Base-by-base conservation (phyloP, 176 grass and related monocot species). In the Poa pratensis region DNA sequence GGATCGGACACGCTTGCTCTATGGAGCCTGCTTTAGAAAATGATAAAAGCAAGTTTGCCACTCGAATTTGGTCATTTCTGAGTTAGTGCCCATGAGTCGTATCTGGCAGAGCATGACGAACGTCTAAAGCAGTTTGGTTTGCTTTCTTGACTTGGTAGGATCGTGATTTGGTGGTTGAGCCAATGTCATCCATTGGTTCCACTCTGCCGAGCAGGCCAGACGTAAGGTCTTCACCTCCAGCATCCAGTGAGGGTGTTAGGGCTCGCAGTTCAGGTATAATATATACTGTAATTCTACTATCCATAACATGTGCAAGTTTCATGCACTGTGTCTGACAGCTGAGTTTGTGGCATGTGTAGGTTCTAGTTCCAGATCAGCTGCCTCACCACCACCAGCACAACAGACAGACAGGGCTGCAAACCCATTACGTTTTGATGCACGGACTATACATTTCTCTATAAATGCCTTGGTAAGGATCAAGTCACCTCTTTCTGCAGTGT, bases 401-500 rank as follows among this genome's bases (percentile, higher is more conserved):
- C 88, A 82, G 68, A 55, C 84, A 58, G 58, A 65, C 2, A 78
- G 73, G 48, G 80, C 61, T 84, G 83, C 85, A 75, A 89, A 81
- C 45, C 80, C 93, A n/a, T 85, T 95, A 75, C 75, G 88, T 52
- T 80, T 95, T 10, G 91, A 98, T 87, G 74, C 73, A 39, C 74
- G 77, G 58, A 88, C 91, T 83, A 90, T 98, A 83, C 93, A 92
- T 89, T 95, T 98, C 91, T 88, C 91, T 71, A 74, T 95, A 51
- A 90, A 95, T 77, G 96, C 93, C 62, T 98, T 93, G 96, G 96
- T 98, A 95, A 84, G 75, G 14, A 83, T 62, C 24, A 23, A n/a
- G 3, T 1, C 40, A 48, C 5, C 37, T 35, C 82, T 64, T 58
- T 69, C 26, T 74, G 62, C 27, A 45, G 17, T 43, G 15, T 79